Base-by-base conservation (phyloP, 176 grass and related monocot species). In the Leersia perrieri region DNA sequence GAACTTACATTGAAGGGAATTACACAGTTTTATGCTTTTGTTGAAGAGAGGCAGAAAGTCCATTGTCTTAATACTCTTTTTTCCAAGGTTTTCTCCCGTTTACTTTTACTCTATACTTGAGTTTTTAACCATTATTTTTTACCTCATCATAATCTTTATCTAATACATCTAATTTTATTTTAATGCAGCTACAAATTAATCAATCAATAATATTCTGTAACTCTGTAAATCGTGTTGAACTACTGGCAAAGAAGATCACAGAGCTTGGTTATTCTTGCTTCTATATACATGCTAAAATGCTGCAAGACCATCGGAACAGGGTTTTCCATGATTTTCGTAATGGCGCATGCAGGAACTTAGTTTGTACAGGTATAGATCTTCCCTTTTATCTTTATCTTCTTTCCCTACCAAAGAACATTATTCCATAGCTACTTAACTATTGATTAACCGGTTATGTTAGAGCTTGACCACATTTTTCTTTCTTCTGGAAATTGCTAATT, bases 251-350 rank as follows among this genome's bases (percentile, higher is more conserved):
- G 92, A 97, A 97, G 82, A 97, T 97, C 69, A 97, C 94, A 2
- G 94, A 94, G 80, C 85, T 98, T 30, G 88, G 92, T 58, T 98
- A 98, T 70, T 98, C 95, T 25, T 98, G 95, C 80, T 98, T 98
- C 71, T 98, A 98, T 63, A 98, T 98, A 72, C 95, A 98, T 79
- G 95, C 95, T 60, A 98, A 98, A 90, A 98, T 98, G 95, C 63
- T 98, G 77, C 95, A 98, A 89, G 95, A 94, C 64, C 95, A 98
- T 74, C 83, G 92, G 25, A 98, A 98, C 66, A 85, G 95, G 14
- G 95, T 98, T 58, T 98, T 98, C 35, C 95, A 98, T 83, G 95
- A 98, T 80, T 98, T 98, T 60, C 92, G 92, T 28, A 98, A 94
- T 83, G 95, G 95, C 11, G 95, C 95, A 38, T 98, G 92, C 78